Conservation (phyloP, 371 early-diverging fungal species). For the Zychaea mexicana region DNA sequence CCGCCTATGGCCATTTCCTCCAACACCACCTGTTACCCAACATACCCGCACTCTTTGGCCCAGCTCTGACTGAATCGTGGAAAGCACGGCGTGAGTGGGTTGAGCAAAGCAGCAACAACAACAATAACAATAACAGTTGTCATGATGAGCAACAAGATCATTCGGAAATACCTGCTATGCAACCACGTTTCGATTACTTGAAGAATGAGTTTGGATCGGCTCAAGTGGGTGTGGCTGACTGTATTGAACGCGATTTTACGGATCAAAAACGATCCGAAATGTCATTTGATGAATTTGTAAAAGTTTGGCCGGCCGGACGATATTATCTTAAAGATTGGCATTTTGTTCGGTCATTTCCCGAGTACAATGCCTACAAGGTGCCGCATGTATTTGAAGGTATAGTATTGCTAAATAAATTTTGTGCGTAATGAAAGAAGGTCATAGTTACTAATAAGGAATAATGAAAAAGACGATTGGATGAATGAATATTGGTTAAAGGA, state of each 20-base stretch:
- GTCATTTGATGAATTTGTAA: constrained; percentile 56
- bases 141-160: neutral
- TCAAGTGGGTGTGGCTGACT: constrained; percentile 61
- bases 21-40: constrained; percentile 57
- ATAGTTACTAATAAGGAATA: neutral
- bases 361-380: constrained; percentile 47
- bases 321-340: constrained; percentile 80
- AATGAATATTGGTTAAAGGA: constrained; percentile 63
- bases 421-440: too few relatives aligned
- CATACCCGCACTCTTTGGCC: constrained; percentile 63
- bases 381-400: constrained; percentile 58
- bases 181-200: constrained; percentile 46
- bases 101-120: constrained; percentile 15
- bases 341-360: constrained; percentile 54
- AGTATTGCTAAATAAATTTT: neutral
- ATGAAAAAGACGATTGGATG: constrained; percentile 70
- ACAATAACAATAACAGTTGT: constrained; percentile 18
- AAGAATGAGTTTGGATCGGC: constrained; percentile 32
- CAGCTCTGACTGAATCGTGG: constrained; percentile 59
- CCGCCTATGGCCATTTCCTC: constrained; percentile 55
- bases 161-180: constrained; percentile 13
- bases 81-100: constrained; percentile 67
- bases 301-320: constrained; percentile 45
- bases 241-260: constrained; percentile 55
- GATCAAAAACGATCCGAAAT: constrained; percentile 63